These are phyloP conservation scores for Diaporthe caulivora DNA, from an alignment of 2,329 filamentous ascomycete species.

Conservation along the genomic window DNA sequence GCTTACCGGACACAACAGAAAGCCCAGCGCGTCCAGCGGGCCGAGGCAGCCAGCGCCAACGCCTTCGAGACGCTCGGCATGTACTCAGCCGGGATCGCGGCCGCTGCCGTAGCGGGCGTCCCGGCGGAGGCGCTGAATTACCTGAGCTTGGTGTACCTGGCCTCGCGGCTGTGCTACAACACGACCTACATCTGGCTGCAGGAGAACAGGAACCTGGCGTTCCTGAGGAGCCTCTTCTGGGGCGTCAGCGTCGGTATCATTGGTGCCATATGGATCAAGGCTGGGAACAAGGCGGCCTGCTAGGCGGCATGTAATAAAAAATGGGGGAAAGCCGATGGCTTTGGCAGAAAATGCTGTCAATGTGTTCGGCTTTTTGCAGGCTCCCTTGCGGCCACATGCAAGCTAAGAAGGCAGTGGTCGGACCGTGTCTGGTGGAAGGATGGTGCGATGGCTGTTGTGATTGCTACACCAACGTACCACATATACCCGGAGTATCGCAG, in stretches of 20 bases:
- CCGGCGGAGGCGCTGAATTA: constrained; percentile 53
- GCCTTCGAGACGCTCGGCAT: constrained; percentile 59
- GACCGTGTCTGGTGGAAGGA: not conserved
- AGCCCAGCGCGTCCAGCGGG: constrained; percentile 44
- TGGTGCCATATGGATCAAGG: constrained; percentile 56
- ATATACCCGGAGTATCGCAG: not conserved
- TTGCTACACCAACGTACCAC: too few species aligned
- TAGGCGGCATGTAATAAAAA: not conserved
- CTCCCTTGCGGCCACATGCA: not conserved
- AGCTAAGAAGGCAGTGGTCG: not conserved
- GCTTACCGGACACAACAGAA: constrained; percentile 29
- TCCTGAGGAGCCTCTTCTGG: constrained; percentile 56
- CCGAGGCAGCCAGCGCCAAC: constrained; percentile 51
- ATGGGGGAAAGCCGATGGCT: not conserved
- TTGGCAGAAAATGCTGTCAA: not conserved
- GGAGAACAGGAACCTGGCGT: constrained; percentile 53
- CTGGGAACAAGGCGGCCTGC: constrained; percentile 49
- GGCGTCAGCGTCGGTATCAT: constrained; percentile 49
- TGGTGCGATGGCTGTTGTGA: not conserved
- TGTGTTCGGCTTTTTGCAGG: not conserved
- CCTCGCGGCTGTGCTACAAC: constrained; percentile 55
- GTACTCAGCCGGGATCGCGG: constrained; percentile 57
- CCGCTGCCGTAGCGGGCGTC: constrained; percentile 60
- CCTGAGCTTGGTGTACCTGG: constrained; percentile 55
- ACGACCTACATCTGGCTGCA: constrained; percentile 58